Conservation (phyloP, 805 yeast species). For the Candida tammaniensis region DNA sequence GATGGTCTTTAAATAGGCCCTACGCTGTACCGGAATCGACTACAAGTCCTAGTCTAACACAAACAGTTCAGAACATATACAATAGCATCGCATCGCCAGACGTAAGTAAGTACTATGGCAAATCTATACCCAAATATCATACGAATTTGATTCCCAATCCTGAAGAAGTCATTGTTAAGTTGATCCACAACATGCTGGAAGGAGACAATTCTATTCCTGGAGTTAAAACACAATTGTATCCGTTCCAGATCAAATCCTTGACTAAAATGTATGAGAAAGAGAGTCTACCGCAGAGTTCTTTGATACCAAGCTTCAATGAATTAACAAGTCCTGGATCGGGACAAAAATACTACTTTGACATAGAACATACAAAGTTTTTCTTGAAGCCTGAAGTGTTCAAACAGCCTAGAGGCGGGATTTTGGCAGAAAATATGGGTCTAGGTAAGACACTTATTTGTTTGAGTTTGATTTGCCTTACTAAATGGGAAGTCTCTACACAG, state of each 20-base stretch:
- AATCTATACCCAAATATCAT: slow-evolving; percentile 2
- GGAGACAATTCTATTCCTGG: slow-evolving; percentile 30
- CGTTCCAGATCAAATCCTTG: slow-evolving; percentile 60
- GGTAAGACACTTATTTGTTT: slow-evolving; percentile 64
- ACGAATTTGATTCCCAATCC: slow-evolving; percentile 12
- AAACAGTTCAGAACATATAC: slow-evolving; percentile 30
- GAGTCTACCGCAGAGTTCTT: slow-evolving; percentile 23
- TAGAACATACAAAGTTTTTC: slow-evolving; percentile 25
- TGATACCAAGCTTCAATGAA: slow-evolving; percentile 34
- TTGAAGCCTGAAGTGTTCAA: slow-evolving; percentile 39
- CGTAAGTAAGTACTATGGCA: slow-evolving; percentile 14
- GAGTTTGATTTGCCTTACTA: slow-evolving; percentile 54
- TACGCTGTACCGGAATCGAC: background rate
- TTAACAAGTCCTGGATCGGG: slow-evolving; percentile 16
- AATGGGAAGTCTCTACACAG: slow-evolving; percentile 42
- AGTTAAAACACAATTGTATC: slow-evolving; percentile 48
- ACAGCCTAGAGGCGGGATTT: slow-evolving; percentile 58
- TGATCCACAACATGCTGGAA: slow-evolving; percentile 16
- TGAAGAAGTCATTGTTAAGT: slow-evolving; percentile 16
- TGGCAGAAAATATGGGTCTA: slow-evolving; percentile 69
- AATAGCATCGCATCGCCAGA: slow-evolving; percentile 30
- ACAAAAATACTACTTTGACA: slow-evolving; percentile 34
- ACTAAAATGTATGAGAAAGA: slow-evolving; percentile 60
- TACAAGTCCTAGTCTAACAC: slow-evolving; percentile 6
- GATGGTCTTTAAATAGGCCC: slow-evolving; percentile 25